A percentile compares a stretch with the other conserved stretches of the same genome.
Conservation (phyloP, 768 basidiomycete species). For the Auricularia sp. region DNA sequence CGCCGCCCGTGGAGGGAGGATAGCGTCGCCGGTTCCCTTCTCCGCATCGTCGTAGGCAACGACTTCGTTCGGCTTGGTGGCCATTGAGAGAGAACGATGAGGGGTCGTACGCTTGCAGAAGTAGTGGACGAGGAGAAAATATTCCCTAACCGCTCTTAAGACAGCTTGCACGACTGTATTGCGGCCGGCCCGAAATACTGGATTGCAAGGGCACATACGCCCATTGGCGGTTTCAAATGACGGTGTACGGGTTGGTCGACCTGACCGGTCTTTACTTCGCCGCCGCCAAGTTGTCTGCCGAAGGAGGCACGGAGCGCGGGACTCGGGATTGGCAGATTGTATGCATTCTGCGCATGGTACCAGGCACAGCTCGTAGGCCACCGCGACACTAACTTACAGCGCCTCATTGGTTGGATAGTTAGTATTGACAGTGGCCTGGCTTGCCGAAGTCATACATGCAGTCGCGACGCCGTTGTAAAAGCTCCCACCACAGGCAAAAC, state of each 20-base stretch:
- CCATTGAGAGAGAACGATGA: constrained; percentile 26
- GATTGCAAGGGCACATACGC: background rate
- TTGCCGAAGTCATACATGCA: background rate
- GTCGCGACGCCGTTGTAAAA: background rate
- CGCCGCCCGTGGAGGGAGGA: background rate
- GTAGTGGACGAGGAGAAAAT: constrained; percentile 5
- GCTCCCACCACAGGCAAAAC: background rate
- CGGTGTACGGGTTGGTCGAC: background rate
- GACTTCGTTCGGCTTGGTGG: constrained; percentile 30
- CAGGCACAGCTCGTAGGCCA: too few relatives aligned
- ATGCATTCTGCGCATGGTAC: too few relatives aligned
- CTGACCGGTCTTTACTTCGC: background rate
- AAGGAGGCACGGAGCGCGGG: background rate
- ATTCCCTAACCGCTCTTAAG: constrained; percentile 2
- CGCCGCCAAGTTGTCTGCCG: background rate
- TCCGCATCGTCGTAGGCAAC: constrained; percentile 44
- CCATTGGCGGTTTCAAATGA: background rate
- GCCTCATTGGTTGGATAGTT: background rate
- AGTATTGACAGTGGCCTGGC: background rate
- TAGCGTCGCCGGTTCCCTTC: constrained; percentile 35
- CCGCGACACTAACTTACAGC: too few relatives aligned
- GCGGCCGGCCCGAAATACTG: background rate
- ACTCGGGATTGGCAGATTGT: background rate
- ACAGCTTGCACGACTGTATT: background rate
- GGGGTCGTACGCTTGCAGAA: constrained; percentile 9